These are phyloP conservation scores for Naematelia aurantialba DNA, from an alignment of 768 basidiomycete genomes.

Conservation along the genomic window DNA sequence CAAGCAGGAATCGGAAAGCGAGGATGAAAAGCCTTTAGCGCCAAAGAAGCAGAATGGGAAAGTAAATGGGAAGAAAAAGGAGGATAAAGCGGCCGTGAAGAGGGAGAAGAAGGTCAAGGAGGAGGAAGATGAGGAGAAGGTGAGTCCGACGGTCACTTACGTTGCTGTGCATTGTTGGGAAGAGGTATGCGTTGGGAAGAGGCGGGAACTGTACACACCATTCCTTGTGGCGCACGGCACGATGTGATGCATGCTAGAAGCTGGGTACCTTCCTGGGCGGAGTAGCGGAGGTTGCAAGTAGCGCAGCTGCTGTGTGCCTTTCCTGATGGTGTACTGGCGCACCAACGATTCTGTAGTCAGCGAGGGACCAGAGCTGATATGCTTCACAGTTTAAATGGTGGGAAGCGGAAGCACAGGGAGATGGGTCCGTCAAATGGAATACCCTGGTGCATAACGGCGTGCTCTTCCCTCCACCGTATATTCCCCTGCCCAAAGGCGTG, in stretches of 20 bases:
- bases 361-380: background rate
- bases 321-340: too few relatives aligned
- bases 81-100: slow-evolving; percentile 20
- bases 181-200: too few relatives aligned
- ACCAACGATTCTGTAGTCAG: too few relatives aligned
- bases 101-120: slow-evolving; percentile 54
- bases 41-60: slow-evolving; percentile 38
- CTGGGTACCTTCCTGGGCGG: too few relatives aligned
- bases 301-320: too few relatives aligned
- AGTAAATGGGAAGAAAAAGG: slow-evolving; percentile 34
- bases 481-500: slow-evolving; percentile 71
- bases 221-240: too few relatives aligned
- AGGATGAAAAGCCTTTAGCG: slow-evolving; percentile 49
- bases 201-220: too few relatives aligned
- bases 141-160: background rate
- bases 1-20: slow-evolving; percentile 49
- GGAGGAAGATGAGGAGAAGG: slow-evolving; percentile 63
- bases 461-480: slow-evolving; percentile 91
- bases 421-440: slow-evolving; percentile 80
- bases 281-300: too few relatives aligned
- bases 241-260: too few relatives aligned
- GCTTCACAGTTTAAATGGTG: slow-evolving; percentile 67
- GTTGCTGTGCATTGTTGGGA: too few relatives aligned
- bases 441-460: slow-evolving; percentile 95
- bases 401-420: slow-evolving; percentile 62